These are phyloP conservation scores for Ophiocordyceps camponoti-rufipedis DNA, from an alignment of 2,329 filamentous ascomycete species.

Conservation along the genomic window DNA sequence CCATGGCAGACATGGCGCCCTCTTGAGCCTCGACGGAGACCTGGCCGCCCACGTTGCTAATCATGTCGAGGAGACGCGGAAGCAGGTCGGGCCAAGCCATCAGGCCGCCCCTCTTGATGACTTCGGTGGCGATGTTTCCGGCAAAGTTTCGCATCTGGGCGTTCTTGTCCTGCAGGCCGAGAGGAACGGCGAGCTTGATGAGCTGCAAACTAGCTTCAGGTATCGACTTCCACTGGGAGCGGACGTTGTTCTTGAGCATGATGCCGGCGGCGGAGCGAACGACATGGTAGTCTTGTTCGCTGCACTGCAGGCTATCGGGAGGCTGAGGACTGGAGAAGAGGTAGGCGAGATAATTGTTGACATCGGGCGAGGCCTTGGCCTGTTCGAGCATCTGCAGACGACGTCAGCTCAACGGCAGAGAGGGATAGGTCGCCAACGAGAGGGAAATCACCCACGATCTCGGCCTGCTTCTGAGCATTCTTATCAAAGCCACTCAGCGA, in stretches of 20 bases:
- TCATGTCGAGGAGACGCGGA: constrained; percentile 61
- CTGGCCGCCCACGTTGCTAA: constrained; percentile 54
- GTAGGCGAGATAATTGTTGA: constrained; percentile 93
- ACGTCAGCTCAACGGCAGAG: neutral
- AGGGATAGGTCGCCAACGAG: neutral
- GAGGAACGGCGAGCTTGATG: constrained; percentile 61
- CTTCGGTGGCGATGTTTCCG: constrained; percentile 85
- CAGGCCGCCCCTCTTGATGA: constrained; percentile 69
- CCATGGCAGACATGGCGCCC: constrained; percentile 78
- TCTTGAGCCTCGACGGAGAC: constrained; percentile 61
- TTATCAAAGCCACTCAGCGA: constrained; percentile 75
- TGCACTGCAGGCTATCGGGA: constrained; percentile 41
- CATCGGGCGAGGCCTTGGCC: constrained; percentile 74
- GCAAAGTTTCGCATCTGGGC: constrained; percentile 73
- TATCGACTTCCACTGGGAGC: constrained; percentile 55
- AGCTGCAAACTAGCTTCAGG: constrained; percentile 54
- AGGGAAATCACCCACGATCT: constrained; percentile 41
- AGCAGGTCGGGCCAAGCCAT: constrained; percentile 84
- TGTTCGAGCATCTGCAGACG: constrained; percentile 67
- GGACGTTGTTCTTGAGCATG: constrained; percentile 91
- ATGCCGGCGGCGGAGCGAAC: constrained; percentile 78
- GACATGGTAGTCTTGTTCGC: constrained; percentile 45
- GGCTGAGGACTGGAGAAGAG: constrained; percentile 58
- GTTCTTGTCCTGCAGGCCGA: constrained; percentile 66
- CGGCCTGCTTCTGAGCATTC: constrained; percentile 71